Evolutionary conservation across 1,284 basidiomycete species (phyloP).

Genomic region (Phaffia rhodozyma): DNA sequence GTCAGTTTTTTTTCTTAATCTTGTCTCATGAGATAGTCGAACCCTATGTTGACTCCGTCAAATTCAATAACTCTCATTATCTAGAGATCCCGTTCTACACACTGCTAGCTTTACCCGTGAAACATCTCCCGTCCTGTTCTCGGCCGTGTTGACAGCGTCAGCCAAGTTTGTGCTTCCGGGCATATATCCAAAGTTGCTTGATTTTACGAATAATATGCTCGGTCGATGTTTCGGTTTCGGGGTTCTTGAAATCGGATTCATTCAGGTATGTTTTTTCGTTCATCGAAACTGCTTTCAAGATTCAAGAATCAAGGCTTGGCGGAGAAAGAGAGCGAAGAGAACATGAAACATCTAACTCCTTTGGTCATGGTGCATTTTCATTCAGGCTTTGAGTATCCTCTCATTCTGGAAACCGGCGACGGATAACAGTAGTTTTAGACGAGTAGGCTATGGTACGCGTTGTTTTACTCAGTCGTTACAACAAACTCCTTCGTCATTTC

Average conservation of each 20-base stretch:
- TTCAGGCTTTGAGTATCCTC: conserved; percentile 33
- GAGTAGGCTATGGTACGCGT: conserved; percentile 28
- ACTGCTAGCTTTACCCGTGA: conserved; percentile 30
- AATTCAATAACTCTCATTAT: conserved; percentile 22
- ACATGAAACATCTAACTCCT: too few relatives aligned
- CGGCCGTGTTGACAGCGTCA: conserved; percentile 34
- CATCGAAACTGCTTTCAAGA: too few relatives aligned
- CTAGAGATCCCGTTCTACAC: conserved; percentile 33
- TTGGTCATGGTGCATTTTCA: conserved; percentile 15
- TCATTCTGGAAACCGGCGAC: conserved; percentile 37
- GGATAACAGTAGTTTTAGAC: conserved; percentile 31
- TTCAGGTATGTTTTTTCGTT: too few relatives aligned
- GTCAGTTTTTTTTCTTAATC: background rate
- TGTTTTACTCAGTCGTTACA: background rate
- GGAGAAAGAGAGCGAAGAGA: too few relatives aligned
- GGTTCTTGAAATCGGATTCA: conserved; percentile 29
- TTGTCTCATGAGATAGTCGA: background rate
- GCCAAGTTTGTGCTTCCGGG: conserved; percentile 33
- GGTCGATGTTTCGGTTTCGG: conserved; percentile 34
- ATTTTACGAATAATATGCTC: conserved; percentile 31
- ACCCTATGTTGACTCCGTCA: too few relatives aligned
- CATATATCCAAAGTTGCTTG: conserved; percentile 30
- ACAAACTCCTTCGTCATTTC: background rate
- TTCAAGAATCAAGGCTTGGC: too few relatives aligned
- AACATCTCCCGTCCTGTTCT: conserved; percentile 31